Base-by-base conservation (phyloP, 2,329 filamentous ascomycete genomes). In the Xenoacremonium recifei region DNA sequence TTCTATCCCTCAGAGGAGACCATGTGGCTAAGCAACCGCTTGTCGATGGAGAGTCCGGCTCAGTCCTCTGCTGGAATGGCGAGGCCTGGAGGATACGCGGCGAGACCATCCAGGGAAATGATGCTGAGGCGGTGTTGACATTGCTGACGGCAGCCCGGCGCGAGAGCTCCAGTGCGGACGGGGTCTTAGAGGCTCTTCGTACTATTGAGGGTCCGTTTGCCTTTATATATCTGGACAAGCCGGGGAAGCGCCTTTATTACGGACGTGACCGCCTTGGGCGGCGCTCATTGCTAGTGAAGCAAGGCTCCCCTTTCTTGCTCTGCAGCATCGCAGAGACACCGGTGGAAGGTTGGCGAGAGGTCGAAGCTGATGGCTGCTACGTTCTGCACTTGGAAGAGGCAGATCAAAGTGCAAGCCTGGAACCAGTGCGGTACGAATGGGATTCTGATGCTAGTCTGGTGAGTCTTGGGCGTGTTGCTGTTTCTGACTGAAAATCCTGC, bases 1-100 rank as follows among this genome's bases (percentile, higher is more conserved):
- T 99, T 1, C 78, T 97, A n/a, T 84, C 90, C 4, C 72, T 99
- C n/a, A 82, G 93, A 54, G 92, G 92, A 19, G 77, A 82, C 37
- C 72, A 79, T 48, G 61, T 93, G 37, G 80, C 84, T 6, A 62
- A 68, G 23, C 93, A 97, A 63, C 93, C 93, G 2, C 76, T 95
- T 4, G 64, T 76, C 31, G 78, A 85, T 50, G 27, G 60, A 3
- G 49, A 54, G 0, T 76, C 75, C 1, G 73, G 75, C 4, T 89
- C 85, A 1, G 71, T 88, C 1, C 73, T 99, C 3, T 96, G 92
- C 74, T 99, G 93, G 93, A 99, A 99, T 60, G 93, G 93, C 32
- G 93, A 99, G 63, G 92, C 90, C 1, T 99, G 93, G 93, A 84
- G 78, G 43, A 75, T 95, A 37, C 67, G 66, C 7, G 75, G 74